These are phyloP conservation scores for Xylariomycetidae sp. DNA, from an alignment of 2,329 filamentous ascomycete genomes.

Conservation along the genomic window DNA sequence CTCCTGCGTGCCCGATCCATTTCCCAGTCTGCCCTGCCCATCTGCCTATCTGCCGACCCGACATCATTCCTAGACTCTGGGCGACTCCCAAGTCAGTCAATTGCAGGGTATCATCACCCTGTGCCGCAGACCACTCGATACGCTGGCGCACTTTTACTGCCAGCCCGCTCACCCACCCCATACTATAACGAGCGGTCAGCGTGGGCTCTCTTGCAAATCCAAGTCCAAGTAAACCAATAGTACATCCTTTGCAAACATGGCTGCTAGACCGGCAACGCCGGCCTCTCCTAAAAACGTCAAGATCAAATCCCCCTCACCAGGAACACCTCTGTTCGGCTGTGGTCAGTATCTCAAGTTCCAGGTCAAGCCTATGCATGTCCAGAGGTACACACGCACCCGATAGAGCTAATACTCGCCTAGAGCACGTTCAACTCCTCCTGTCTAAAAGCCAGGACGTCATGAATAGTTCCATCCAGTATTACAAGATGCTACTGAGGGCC, in stretches of 20 bases:
- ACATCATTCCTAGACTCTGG: too few species aligned
- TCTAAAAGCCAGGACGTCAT: conserved; percentile 57
- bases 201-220: too few species aligned
- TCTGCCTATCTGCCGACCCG: too few species aligned
- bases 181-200: too few species aligned
- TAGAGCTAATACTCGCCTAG: conserved; percentile 39
- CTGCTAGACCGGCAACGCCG: conserved; percentile 26
- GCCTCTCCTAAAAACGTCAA: conserved; percentile 47
- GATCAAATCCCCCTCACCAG: conserved; percentile 55
- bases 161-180: too few species aligned
- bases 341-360: conserved; percentile 40
- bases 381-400: too few species aligned
- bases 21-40: too few species aligned
- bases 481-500: conserved; percentile 65
- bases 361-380: conserved; percentile 10
- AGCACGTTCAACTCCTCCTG: conserved; percentile 67
- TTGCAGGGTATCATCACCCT: too few species aligned
- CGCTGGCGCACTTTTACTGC: too few species aligned
- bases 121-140: too few species aligned
- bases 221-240: not conserved
- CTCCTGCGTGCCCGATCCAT: too few species aligned
- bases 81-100: too few species aligned
- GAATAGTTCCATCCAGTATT: conserved; percentile 65
- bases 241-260: conserved; percentile 16
- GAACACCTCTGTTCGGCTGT: conserved; percentile 59